A percentile compares a stretch with the other conserved stretches of the same genome.
Conservation (phyloP, 108 stramenopile genomes). For the Stephanodiscus triporus region DNA sequence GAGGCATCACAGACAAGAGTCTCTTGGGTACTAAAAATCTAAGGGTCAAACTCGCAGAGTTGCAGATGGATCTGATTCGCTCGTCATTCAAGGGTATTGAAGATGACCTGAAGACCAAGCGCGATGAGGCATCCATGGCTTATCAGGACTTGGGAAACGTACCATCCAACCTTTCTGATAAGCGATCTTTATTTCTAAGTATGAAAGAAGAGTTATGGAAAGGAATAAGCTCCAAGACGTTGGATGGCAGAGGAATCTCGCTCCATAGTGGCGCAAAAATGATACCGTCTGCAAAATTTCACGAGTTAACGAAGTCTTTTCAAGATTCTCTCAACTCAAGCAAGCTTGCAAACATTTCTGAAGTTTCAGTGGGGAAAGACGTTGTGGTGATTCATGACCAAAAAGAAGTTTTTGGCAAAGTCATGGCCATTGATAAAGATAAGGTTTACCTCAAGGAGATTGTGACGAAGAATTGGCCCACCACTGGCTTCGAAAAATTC, state of each 20-base stretch:
- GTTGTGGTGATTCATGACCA: conserved; percentile 7
- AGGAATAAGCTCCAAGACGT: conserved; percentile 17
- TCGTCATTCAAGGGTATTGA: conserved; percentile 53
- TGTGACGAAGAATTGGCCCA: neutral
- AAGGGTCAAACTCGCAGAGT: conserved; percentile 49
- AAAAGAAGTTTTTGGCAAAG: conserved; percentile 11
- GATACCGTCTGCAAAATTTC: conserved; percentile 38
- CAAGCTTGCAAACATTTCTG: conserved; percentile 41
- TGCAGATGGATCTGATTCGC: conserved; percentile 58
- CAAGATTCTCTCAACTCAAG: conserved; percentile 16
- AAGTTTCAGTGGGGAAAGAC: conserved; percentile 20
- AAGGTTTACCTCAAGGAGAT: conserved; percentile 21
- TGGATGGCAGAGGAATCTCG: conserved; percentile 13
- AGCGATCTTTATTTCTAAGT: conserved; percentile 46
- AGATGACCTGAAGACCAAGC: conserved; percentile 40
- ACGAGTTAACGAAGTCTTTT: conserved; percentile 14
- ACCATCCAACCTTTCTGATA: conserved; percentile 44
- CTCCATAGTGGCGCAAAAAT: conserved; percentile 21
- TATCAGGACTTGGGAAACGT: conserved; percentile 26
- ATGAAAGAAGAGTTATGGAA: conserved; percentile 53
- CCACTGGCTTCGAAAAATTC: too few relatives aligned
- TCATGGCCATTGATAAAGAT: conserved; percentile 20
- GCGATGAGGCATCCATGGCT: conserved; percentile 21
- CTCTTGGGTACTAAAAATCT: conserved; percentile 59
- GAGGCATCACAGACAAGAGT: conserved; percentile 37